phyloP scores from a whole-genome alignment of 1,284 basidiomycete species.

The Cutaneotrichosporon curvatum region DNA sequence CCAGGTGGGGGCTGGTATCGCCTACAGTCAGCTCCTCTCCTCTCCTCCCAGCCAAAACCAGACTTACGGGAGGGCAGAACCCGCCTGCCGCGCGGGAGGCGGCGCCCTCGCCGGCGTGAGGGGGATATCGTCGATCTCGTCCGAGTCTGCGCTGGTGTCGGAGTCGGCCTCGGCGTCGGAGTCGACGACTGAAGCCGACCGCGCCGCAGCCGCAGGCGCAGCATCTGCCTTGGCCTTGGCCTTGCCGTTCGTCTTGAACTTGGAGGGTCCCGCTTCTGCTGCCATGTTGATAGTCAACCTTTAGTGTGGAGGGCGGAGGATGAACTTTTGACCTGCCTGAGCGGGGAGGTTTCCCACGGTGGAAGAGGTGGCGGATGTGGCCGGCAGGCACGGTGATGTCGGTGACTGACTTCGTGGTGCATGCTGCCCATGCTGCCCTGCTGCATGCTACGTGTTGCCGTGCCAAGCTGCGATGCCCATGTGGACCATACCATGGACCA shows the following conservation, averaged over 20 bases:
- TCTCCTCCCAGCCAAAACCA: background rate
- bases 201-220: background rate
- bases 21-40: background rate
- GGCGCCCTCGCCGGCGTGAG: background rate
- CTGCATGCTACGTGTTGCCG: no score
- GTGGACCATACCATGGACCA: no score
- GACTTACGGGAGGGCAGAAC: background rate
- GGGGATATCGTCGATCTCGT: background rate
- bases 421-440: no score
- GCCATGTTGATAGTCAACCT: constrained; percentile 2
- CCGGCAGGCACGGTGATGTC: no score
- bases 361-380: no score
- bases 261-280: constrained; percentile 3
- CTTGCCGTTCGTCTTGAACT: constrained; percentile 2
- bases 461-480: no score
- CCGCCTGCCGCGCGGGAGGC: background rate
- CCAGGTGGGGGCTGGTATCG: constrained; percentile 36
- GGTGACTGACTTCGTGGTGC: no score
- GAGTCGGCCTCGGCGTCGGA: background rate
- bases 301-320: background rate
- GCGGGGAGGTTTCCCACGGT: no score
- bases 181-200: background rate
- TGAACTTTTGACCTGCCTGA: background rate
- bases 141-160: constrained; percentile 4
- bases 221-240: background rate